Evolutionary conservation across 768 basidiomycete genomes (phyloP).

Genomic region (Hydnomerulius pinastri): DNA sequence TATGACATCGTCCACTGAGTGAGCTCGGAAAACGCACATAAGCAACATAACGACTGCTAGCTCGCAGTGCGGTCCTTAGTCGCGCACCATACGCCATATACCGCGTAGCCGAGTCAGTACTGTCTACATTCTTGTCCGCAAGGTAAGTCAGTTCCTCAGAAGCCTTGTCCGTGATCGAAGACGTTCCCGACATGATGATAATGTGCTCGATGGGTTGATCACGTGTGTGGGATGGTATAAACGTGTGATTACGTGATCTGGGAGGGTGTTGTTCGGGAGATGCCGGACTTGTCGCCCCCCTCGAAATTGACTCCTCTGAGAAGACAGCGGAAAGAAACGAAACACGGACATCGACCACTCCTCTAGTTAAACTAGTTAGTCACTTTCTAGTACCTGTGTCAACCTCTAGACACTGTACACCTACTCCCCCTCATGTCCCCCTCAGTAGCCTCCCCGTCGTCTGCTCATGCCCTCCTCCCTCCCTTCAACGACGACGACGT

Average conservation of each 20-base stretch:
- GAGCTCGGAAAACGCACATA: constrained; percentile 49
- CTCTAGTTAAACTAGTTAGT: neutral
- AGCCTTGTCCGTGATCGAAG: constrained; percentile 31
- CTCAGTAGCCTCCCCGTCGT: constrained; percentile 4
- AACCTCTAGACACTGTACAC: constrained; percentile 2
- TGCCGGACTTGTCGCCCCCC: constrained; percentile 14
- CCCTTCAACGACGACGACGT: constrained; percentile 6
- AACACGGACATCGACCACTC: neutral
- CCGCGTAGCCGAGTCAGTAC: constrained; percentile 66
- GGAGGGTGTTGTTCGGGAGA: constrained; percentile 4
- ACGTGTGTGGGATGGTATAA: constrained; percentile 2
- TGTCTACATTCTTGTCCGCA: constrained; percentile 64
- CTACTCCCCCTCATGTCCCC: constrained; percentile 30
- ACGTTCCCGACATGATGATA: constrained; percentile 13
- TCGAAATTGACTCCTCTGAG: constrained; percentile 7
- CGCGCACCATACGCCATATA: constrained; percentile 81
- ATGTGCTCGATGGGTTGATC: neutral
- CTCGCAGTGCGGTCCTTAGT: constrained; percentile 72
- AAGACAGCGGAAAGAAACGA: neutral
- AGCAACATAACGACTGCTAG: constrained; percentile 71
- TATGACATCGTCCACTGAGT: neutral
- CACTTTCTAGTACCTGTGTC: neutral
- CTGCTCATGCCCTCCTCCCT: constrained; percentile 10
- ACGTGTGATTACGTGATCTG: constrained; percentile 17
- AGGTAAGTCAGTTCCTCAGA: constrained; percentile 55